Base-by-base conservation (phyloP, 2,329 filamentous ascomycete genomes). In the Spiromastix sp. region DNA sequence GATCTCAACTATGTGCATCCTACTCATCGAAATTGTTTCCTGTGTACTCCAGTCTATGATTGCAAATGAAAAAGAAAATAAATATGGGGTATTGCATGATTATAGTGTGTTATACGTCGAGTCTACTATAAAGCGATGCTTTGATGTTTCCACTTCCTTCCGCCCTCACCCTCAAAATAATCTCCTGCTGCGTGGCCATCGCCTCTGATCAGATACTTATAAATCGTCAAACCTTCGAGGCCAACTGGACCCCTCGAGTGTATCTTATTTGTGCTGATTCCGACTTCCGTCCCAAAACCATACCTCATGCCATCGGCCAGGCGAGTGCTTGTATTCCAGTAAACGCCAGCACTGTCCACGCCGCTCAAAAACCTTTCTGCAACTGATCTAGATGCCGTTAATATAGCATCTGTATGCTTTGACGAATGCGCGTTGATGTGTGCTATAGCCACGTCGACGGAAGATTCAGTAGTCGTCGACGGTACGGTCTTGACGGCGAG, bases 191-290 rank as follows among this genome's bases (percentile, higher is more conserved):
- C 70, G 47, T 98, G 91, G 7, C 87, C 91, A 40, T 74, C 67
- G 1, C 89, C 91, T 24, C 82, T 70, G 43, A 98, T 71, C 59
- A 91, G 77, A 68, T 95, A 98, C 68, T 95, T 95, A 66, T 98
- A 95, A 43, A 96, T 96, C 56, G 85, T 94, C 57, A 98, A 62
- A 1, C 91, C 91, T 54, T 96, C 91, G 34, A 98, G 66, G 1
- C 91, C 91, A 4, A 98, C 91, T 0, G 91, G 91, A 0, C 91
- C 91, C 33, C 91, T 71, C 1, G 85, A 83, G 57, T 98, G 91
- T 44, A 98, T 94, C 68, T 96, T 98, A 68, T 95, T 98, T 32
- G 91, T 98, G 64, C 84, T 93, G 61, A 98, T 96, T 36, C 91
- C 91, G 16, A 98, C 91, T 63, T 98, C 91, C 0, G 91, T 96